phyloP scores from a whole-genome alignment of 2,329 filamentous ascomycete genomes.

The Fusarium sp. region DNA sequence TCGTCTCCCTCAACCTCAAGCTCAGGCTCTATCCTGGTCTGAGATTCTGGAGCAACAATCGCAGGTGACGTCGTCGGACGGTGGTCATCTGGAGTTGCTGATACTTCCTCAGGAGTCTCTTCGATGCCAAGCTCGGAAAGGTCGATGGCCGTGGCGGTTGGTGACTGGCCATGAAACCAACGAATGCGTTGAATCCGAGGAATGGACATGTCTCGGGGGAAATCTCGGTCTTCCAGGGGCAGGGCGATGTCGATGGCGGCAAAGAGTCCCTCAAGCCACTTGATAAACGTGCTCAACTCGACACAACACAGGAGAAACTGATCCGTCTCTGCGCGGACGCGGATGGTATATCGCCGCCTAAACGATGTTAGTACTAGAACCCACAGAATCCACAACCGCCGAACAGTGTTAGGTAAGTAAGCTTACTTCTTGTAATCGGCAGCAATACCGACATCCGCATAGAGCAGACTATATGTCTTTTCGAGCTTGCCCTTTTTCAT shows the following conservation, averaged over 20 bases:
- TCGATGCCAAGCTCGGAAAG: slow-evolving; percentile 44
- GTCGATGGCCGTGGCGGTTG: slow-evolving; percentile 47
- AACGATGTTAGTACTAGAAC: slow-evolving; percentile 19
- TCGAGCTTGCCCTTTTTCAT: slow-evolving; percentile 70
- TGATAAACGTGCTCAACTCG: slow-evolving; percentile 76
- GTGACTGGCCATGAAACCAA: slow-evolving; percentile 62
- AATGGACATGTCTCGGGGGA: slow-evolving; percentile 74
- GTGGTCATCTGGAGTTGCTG: slow-evolving; percentile 37
- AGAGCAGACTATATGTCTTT: slow-evolving; percentile 79
- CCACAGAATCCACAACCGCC: neutral
- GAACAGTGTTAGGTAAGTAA: neutral
- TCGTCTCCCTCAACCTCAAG: slow-evolving; percentile 42
- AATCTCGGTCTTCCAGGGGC: slow-evolving; percentile 79
- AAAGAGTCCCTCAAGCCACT: slow-evolving; percentile 78
- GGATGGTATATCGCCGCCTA: slow-evolving; percentile 76
- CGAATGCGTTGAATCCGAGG: slow-evolving; percentile 70
- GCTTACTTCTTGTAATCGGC: slow-evolving; percentile 79
- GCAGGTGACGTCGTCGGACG: slow-evolving; percentile 31
- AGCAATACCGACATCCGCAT: slow-evolving; percentile 83
- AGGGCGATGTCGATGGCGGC: slow-evolving; percentile 82
- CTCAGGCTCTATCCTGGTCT: slow-evolving; percentile 43
- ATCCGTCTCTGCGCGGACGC: slow-evolving; percentile 81
- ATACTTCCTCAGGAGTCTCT: slow-evolving; percentile 40
- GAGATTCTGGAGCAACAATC: slow-evolving; percentile 36
- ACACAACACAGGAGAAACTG: slow-evolving; percentile 80